These are phyloP conservation scores for Eucalyptus erythrocorys DNA, from an alignment of 345 rosid genomes.

Conservation along the genomic window DNA sequence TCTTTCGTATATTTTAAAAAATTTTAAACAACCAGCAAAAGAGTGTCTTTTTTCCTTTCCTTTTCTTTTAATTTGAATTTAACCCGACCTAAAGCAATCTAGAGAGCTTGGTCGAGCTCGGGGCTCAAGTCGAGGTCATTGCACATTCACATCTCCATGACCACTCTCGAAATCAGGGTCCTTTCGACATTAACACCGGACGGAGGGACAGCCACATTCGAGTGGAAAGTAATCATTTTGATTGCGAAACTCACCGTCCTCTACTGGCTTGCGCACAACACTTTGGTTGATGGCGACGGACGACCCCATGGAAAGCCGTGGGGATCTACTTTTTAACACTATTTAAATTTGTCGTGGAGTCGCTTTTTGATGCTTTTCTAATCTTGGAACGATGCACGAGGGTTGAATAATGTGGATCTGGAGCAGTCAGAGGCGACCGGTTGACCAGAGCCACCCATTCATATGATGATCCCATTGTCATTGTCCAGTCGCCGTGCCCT, in stretches of 20 bases:
- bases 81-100: neutral
- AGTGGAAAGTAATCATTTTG: too few species aligned
- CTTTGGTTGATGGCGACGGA: neutral
- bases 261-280: neutral
- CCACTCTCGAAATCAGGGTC: neutral
- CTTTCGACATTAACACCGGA: neutral
- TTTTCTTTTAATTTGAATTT: neutral
- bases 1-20: neutral
- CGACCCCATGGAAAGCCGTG: neutral
- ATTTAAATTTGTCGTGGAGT: neutral
- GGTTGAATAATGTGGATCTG: neutral
- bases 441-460: neutral
- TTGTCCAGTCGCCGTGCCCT: neutral
- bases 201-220: fast-evolving
- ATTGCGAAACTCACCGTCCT: neutral
- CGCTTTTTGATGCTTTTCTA: neutral
- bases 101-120: neutral
- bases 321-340: neutral
- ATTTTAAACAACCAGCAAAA: neutral
- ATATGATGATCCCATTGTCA: neutral
- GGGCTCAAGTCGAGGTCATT: neutral
- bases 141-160: neutral
- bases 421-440: neutral
- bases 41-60: neutral
- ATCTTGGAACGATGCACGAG: neutral